These are phyloP conservation scores for Mortierella sp. DNA, from an alignment of 371 early-diverging fungal genomes.

Conservation along the genomic window DNA sequence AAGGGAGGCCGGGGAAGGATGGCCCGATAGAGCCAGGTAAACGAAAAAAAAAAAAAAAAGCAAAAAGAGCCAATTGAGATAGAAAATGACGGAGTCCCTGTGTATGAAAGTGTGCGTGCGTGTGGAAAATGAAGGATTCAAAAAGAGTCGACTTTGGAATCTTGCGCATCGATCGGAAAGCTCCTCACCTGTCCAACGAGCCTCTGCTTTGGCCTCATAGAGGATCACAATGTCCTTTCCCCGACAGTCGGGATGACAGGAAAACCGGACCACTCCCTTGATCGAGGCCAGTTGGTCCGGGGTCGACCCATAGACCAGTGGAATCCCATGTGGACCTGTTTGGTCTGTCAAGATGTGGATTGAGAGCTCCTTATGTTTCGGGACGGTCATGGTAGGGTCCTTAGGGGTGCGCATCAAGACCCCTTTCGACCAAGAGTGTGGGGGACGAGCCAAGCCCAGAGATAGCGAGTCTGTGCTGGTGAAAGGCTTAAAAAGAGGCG, in stretches of 20 bases:
- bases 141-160: no score
- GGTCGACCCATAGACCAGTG: slow-evolving; percentile 48
- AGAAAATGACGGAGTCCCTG: no score
- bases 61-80: no score
- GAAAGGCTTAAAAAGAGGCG: not conserved
- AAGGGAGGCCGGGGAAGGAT: no score
- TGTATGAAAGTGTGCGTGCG: no score
- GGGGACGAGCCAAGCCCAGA: not conserved
- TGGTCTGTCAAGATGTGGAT: slow-evolving; percentile 46
- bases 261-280: slow-evolving; percentile 40
- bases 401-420: not conserved
- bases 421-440: not conserved
- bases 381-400: slow-evolving; percentile 11
- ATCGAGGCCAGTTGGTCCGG: slow-evolving; percentile 31
- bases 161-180: no score
- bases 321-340: slow-evolving; percentile 39
- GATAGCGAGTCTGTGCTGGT: not conserved
- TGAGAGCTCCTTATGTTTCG: slow-evolving; percentile 18
- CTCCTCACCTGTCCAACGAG: slow-evolving; percentile 40
- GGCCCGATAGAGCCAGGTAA: no score
- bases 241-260: slow-evolving; percentile 36
- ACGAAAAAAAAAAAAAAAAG: no score
- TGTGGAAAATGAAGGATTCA: no score
- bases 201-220: slow-evolving; percentile 47
- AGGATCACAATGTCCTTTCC: slow-evolving; percentile 44